Evolutionary conservation across 2,329 filamentous ascomycete species (phyloP), one percentile per base, ranked within the genome.

Genomic region (Venturia effusa): DNA sequence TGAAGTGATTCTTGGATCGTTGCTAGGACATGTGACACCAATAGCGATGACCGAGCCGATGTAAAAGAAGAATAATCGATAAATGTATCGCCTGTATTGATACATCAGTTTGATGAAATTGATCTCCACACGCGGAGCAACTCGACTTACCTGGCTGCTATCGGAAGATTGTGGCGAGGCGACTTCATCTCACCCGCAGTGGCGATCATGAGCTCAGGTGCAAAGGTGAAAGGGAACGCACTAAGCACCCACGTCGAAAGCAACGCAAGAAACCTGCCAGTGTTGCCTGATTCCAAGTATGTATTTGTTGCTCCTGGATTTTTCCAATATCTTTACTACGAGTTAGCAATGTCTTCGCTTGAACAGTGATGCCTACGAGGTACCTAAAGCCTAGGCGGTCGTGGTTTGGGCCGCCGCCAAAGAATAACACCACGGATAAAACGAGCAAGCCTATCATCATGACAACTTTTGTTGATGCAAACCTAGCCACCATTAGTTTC

Each of bases 11-110:
- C 74, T 74, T 0, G 72, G 66, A 64, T 83, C 79, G 66, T 84
- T 74, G 37, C 78, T 84, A 0, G 82, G 82, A 66, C 81, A 82
- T 63, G 84, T 84, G 39, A 87, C 79, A 41, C 83, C 81, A 61
- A 87, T 86, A n/a, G 82, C 81, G 2, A 87, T 73, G 1, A 84
- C 80, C 2, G 77, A 79, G 6, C 81, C 73, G 62, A 86, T 76
- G 70, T 86, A 86, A 76, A 87, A 85, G 71, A 85, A 77, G 17
- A 85, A 74, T n/a, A 87, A 76, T 15, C 84, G 84, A 70, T 80
- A 85, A 72, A 86, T 84, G 71, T 83, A 85, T 10, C 81, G 78
- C n/a, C 81, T 78, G 10, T 1, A 13, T 7, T 24, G 27, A 1
- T 27, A 27, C 4, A 13, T 51, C 22, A 51, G 22, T 5, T 39